A percentile compares a stretch with the other conserved stretches of the same genome.
Conservation (phyloP, 2,329 filamentous ascomycete genomes). For the Fusarium zealandicum region DNA sequence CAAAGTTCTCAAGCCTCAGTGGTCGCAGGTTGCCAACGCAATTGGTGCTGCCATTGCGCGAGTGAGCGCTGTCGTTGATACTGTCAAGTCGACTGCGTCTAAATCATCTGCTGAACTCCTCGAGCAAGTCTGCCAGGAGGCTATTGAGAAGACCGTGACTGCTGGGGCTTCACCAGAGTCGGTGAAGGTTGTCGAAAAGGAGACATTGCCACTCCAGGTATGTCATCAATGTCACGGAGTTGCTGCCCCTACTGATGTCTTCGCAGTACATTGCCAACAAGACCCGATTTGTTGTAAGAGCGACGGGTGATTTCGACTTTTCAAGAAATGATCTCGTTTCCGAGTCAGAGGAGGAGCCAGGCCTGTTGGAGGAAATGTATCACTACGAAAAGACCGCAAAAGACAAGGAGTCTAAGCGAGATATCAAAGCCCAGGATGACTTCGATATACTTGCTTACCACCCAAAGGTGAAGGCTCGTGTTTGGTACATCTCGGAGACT, state of each 20-base stretch:
- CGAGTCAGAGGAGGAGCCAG: constrained; percentile 3
- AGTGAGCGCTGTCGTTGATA: constrained; percentile 63
- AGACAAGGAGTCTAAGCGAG: background rate
- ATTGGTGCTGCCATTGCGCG: constrained; percentile 69
- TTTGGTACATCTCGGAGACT: constrained; percentile 65
- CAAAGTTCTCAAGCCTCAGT: constrained; percentile 62
- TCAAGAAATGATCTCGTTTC: constrained; percentile 10
- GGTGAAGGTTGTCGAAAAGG: constrained; percentile 59
- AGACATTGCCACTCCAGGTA: constrained; percentile 61
- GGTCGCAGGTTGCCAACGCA: constrained; percentile 68
- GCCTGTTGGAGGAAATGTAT: constrained; percentile 26
- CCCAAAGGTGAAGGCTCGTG: constrained; percentile 57
- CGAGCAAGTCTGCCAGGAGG: constrained; percentile 49
- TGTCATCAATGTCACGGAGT: constrained; percentile 1
- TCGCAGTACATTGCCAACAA: constrained; percentile 59
- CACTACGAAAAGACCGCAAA: constrained; percentile 30
- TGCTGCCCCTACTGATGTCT: constrained; percentile 5
- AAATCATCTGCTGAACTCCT: constrained; percentile 49
- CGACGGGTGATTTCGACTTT: constrained; percentile 65
- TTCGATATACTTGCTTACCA: constrained; percentile 53
- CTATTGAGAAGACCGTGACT: constrained; percentile 53
- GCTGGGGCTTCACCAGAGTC: constrained; percentile 55
- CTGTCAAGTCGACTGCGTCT: constrained; percentile 56
- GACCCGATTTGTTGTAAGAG: constrained; percentile 64
- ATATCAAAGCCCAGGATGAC: constrained; percentile 24